Evolutionary conservation across 2,329 filamentous ascomycete species (phyloP), one percentile per base, ranked within the genome.

Genomic region (Diaporthe aspalathi): DNA sequence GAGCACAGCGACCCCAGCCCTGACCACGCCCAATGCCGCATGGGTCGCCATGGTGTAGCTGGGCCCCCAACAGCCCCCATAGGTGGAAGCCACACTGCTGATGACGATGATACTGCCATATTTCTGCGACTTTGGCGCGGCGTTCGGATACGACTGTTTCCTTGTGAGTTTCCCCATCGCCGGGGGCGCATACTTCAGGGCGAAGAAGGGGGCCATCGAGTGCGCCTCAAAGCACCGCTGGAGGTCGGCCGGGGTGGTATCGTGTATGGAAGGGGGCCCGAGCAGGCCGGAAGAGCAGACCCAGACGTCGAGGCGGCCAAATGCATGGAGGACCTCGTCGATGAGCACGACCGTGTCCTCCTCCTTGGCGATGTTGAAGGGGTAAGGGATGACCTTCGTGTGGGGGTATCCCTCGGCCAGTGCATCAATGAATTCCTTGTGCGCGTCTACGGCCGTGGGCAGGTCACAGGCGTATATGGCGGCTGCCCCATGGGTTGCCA

Each of bases 21-120:
- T 81, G 2, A 91, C 89, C 0, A 91, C 88, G 0, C 89, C 89
- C 20, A 91, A 78, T 2, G 88, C 88, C 1, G 89, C 89, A 76
- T 91, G 89, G 9, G 83, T 84, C 9, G 83, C 83, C 86, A 91
- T 90, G 0, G 88, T 90, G 72, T 88, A 90, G n/a, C 83, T 85
- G 0, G 88, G 87, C 0, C 88, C 88, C 87, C 88, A 90, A 76
- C 87, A 89, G 3, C 84, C 84, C 9, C 88, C 89, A 73, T 89
- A 87, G 27, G 85, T 86, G 32, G 84, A 86, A 2, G 89, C 89
- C 0, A 90, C 87, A 54, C 82, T 85, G 22, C 84, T 85, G 3
- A 91, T 87, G n/a, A 91, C 88, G 53, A 91, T 84, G 71, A 91
- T 90, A 74, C 84, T 87, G 3, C 89, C 89, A 75, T 91, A 91